Evolutionary conservation across 192 early-diverging fungal species (phyloP).

Genomic region (Umbelopsis ramanniana): DNA sequence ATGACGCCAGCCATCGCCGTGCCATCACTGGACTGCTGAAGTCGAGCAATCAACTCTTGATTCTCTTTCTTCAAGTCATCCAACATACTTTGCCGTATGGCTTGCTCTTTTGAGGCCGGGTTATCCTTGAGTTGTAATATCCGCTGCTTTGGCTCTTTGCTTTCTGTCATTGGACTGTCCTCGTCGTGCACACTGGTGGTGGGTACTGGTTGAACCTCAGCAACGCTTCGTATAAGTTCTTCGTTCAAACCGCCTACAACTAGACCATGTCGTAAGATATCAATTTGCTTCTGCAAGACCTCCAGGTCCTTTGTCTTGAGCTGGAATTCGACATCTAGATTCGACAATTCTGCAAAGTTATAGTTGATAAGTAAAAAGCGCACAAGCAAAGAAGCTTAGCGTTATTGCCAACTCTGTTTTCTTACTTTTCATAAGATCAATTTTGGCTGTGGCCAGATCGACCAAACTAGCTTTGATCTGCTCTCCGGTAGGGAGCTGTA

Average conservation of each 20-base stretch:
- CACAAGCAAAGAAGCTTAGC: background rate
- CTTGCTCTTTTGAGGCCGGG: constrained; percentile 67
- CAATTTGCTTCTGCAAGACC: constrained; percentile 38
- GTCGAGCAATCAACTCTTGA: constrained; percentile 21
- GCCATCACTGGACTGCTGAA: constrained; percentile 6
- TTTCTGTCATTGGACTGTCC: constrained; percentile 35
- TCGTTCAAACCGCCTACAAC: constrained; percentile 58
- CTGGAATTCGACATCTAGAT: background rate
- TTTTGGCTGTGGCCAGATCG: background rate
- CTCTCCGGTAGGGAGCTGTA: background rate
- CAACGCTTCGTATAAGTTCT: constrained; percentile 58
- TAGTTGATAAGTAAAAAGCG: background rate
- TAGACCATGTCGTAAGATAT: constrained; percentile 40
- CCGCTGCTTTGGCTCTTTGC: constrained; percentile 24
- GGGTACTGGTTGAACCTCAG: constrained; percentile 58
- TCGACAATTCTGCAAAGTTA: background rate
- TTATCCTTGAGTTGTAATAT: constrained; percentile 80
- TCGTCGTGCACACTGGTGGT: constrained; percentile 61
- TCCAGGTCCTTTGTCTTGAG: constrained; percentile 31
- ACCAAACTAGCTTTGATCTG: constrained; percentile 1
- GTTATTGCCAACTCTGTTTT: background rate
- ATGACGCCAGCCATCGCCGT: constrained; percentile 21
- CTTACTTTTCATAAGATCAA: background rate
- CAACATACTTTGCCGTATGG: constrained; percentile 71
- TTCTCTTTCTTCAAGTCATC: constrained; percentile 75